Evolutionary conservation across 163 green algal species (phyloP).

Genomic region (Prototheca cutis): DNA sequence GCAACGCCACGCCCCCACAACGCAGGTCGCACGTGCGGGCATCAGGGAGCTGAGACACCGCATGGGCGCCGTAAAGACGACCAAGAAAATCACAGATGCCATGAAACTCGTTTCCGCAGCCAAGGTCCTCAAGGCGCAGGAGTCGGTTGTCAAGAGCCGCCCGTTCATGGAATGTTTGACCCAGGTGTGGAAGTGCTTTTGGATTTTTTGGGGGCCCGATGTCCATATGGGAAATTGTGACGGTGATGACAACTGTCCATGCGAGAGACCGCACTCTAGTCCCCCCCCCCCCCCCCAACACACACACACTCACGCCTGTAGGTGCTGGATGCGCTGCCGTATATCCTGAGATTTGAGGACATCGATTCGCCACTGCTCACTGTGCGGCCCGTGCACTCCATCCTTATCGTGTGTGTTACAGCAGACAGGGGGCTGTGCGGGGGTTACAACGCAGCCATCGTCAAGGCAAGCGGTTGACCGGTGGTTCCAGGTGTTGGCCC

Average conservation of each 20-base stretch:
- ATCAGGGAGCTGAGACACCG: conserved; percentile 89
- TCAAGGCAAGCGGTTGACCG: too few species aligned
- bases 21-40: conserved; percentile 36
- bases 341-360: conserved; percentile 88
- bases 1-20: too few species aligned
- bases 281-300: too few species aligned
- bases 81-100: conserved; percentile 98
- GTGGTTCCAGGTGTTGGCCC: too few species aligned
- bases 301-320: conserved; percentile 37
- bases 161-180: conserved; percentile 98
- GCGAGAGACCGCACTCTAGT: too few species aligned
- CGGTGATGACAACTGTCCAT: too few species aligned
- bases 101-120: conserved; percentile 99
- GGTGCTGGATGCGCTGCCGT: conserved; percentile 95
- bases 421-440: conserved; percentile 97
- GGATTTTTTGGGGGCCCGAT: too few species aligned
- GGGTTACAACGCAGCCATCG: conserved; percentile 97
- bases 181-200: conserved; percentile 88
- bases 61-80: conserved; percentile 96
- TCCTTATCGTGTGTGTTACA: conserved; percentile 82
- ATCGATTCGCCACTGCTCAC: conserved; percentile 90
- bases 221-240: too few species aligned
- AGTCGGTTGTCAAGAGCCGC: conserved; percentile 89
- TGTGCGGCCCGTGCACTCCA: conserved; percentile 87
- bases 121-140: conserved; percentile 96